phyloP scores from a whole-genome alignment of 1,284 basidiomycete genomes.

The Moniliella sp. region DNA sequence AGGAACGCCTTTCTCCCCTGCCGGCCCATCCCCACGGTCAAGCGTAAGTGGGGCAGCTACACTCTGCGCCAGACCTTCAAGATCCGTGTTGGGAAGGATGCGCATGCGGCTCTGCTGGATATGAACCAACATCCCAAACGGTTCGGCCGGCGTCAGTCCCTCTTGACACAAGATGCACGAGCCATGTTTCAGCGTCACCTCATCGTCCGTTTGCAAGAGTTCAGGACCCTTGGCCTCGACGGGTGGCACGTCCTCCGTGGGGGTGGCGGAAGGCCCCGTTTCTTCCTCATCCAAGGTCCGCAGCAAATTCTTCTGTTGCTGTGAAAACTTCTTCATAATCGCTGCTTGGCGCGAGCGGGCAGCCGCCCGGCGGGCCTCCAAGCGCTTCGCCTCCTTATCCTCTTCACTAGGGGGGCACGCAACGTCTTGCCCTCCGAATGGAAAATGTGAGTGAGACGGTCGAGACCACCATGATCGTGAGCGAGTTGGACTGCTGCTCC shows the following conservation, averaged over 20 bases:
- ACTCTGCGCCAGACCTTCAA: slow-evolving; percentile 50
- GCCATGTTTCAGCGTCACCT: too few species aligned
- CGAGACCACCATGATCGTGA: too few species aligned
- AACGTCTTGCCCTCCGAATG: too few species aligned
- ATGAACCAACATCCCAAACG: slow-evolving; percentile 73
- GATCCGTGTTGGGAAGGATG: slow-evolving; percentile 48
- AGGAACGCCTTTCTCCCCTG: neutral
- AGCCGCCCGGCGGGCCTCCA: slow-evolving; percentile 15
- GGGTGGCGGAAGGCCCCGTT: too few species aligned
- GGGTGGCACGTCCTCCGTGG: too few species aligned
- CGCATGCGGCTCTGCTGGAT: slow-evolving; percentile 73
- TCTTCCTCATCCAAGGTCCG: slow-evolving; percentile 24
- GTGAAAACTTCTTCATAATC: slow-evolving; percentile 30
- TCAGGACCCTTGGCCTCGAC: too few species aligned
- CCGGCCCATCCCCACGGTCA: slow-evolving; percentile 6
- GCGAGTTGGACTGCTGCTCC: too few species aligned
- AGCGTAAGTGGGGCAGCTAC: slow-evolving; percentile 40
- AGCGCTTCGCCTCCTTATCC: slow-evolving; percentile 5
- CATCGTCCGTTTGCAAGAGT: too few species aligned
- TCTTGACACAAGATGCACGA: slow-evolving; percentile 96
- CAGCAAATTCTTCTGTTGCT: slow-evolving; percentile 27
- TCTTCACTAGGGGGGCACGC: too few species aligned
- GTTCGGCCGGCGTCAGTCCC: slow-evolving; percentile 49
- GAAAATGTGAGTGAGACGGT: too few species aligned
- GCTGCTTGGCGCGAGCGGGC: slow-evolving; percentile 27